Conservation (phyloP, 495 filamentous ascomycete species). For the Penicillium crystallinum region DNA sequence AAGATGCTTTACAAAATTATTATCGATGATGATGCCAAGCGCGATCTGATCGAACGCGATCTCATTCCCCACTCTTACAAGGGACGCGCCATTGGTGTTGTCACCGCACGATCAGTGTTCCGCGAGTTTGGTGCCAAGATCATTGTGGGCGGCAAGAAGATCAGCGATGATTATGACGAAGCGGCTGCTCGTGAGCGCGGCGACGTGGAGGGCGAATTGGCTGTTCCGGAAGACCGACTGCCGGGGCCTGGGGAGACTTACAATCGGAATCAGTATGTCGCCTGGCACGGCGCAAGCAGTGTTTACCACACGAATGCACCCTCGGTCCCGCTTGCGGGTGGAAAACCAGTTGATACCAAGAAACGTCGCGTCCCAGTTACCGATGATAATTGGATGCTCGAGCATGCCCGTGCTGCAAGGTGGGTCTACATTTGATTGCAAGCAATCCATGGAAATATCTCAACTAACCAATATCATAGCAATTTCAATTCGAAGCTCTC, state of each 20-base stretch:
- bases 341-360: conserved; percentile 66
- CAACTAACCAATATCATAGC: conserved; percentile 44
- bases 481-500: conserved; percentile 72
- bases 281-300: conserved; percentile 92
- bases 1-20: conserved; percentile 93
- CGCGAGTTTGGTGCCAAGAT: conserved; percentile 94
- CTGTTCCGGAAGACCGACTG: conserved; percentile 77
- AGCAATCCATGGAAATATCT: neutral
- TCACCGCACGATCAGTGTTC: conserved; percentile 94
- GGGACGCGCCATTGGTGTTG: conserved; percentile 93
- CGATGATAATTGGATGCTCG: conserved; percentile 94
- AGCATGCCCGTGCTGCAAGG: conserved; percentile 88
- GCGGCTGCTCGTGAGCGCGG: conserved; percentile 70
- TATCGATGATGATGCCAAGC: conserved; percentile 86
- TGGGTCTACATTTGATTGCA: conserved; percentile 37
- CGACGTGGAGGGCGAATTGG: conserved; percentile 82
- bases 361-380: conserved; percentile 86
- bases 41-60: conserved; percentile 86
- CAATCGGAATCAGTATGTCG: conserved; percentile 94
- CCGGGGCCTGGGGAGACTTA: conserved; percentile 68
- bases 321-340: conserved; percentile 67
- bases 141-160: conserved; percentile 79
- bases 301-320: conserved; percentile 86
- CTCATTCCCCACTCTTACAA: conserved; percentile 98
- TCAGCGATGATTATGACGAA: conserved; percentile 88